Base-by-base conservation (phyloP, 495 filamentous ascomycete species). In the Podospora anserina region DNA sequence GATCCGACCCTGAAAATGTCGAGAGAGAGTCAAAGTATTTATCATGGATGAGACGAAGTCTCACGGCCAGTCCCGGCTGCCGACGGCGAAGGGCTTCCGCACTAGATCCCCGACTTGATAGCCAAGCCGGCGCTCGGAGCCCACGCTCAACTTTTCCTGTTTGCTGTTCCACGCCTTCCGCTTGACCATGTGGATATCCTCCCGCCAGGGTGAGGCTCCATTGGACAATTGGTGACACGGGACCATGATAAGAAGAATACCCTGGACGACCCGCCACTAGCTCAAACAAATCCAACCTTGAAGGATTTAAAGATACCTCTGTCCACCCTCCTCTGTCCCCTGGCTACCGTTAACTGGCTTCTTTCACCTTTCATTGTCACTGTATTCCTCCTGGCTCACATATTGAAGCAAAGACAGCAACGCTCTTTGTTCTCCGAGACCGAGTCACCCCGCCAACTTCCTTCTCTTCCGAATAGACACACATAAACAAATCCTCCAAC, bases 401-500 rank as follows among this genome's bases (percentile, higher is more conserved):
- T 58, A 58, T 58, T 26, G n/a, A 27, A 32, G 16, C 59, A 34
- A 61, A 26, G 30, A 49, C 61, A 44, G 3, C 28, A 63, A 54
- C 39, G 69, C 66, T 63, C 64, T 27, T 23, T 34, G 34, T 13
- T 62, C 59, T 9, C 23, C n/a, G 55, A 15, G 55, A 15, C 23
- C 55, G 19, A 58, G 55, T 58, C 55, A 58, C 65, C 5, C 27
- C 44, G 61, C n/a, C 64, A 34, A 58, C 15, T 28, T 61, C 60
- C 60, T 58, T 44, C 26, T 19, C 34, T 7, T 70, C 55, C 39
- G 39, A 49, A 49, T 60, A 63, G 27, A 68, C 61, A 66, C 61
- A 66, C 39, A 34, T 78, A 77, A 7, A 70, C 77, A 39, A 69
- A 74, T 65, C 49, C n/a, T 28, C 18, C 56, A n/a, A 15, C 30